Conservation (phyloP, 192 early-diverging fungal species). For the Endogone sp. region DNA sequence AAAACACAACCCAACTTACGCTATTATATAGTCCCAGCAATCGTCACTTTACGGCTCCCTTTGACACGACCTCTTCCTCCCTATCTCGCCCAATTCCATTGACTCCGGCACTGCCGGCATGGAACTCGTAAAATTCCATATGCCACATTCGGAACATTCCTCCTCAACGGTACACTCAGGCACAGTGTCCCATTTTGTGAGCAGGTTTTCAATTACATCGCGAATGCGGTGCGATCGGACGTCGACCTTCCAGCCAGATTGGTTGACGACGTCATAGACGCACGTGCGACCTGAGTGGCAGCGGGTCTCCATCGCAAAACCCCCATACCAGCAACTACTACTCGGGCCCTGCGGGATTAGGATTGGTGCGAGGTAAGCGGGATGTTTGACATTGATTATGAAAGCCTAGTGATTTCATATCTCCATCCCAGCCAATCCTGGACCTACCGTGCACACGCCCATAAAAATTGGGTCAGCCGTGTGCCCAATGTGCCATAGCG, state of each 20-base stretch:
- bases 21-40: no score
- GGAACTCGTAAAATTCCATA: slow-evolving; percentile 79
- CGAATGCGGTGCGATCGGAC: slow-evolving; percentile 77
- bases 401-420: no score
- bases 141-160: slow-evolving; percentile 67
- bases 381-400: no score
- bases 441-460: slow-evolving; percentile 64
- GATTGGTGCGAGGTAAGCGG: no score
- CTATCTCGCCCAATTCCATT: no score
- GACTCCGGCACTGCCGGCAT: no score
- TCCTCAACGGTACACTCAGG: slow-evolving; percentile 26
- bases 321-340: slow-evolving; percentile 64
- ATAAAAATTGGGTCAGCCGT: slow-evolving; percentile 89
- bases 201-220: slow-evolving; percentile 67
- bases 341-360: slow-evolving; percentile 27
- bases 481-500: slow-evolving; percentile 90
- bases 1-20: no score
- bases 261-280: slow-evolving; percentile 62
- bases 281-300: slow-evolving; percentile 80
- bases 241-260: slow-evolving; percentile 55
- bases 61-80: no score
- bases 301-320: slow-evolving; percentile 77
- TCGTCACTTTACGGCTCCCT: no score
- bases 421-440: no score
- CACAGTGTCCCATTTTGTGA: slow-evolving; percentile 33